Base-by-base conservation (phyloP, 2,329 filamentous ascomycete genomes). In the Penicillium sp. region DNA sequence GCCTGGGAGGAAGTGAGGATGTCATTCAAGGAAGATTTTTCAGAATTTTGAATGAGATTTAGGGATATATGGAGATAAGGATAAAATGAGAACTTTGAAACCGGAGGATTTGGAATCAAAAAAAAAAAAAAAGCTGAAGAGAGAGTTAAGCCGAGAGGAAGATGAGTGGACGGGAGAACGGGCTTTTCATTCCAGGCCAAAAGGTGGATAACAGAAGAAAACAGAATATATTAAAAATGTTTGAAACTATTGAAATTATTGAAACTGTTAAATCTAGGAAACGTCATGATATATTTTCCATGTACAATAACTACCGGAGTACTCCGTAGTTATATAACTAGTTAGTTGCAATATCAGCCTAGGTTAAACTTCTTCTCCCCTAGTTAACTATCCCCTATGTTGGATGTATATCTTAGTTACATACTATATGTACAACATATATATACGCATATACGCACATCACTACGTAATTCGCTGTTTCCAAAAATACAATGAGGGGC, bases 121-220 rank as follows among this genome's bases (percentile, higher is more conserved):
- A 29, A 29, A 29, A 29, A 29, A 29, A 12, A 29, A 10, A 29
- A 23, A 10, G n/a, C 35, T 54, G 42, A 42, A 38, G 17, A 35
- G 29, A 39, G 21, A 17, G 45, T 17, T 29, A 21, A 31, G 27
- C 21, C 17, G 38, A 27, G 27, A 27, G 19, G 21, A 55, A 49
- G 35, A 57, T 59, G 38, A 62, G 33, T 65, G 64, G 64, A 43
- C 58, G 61, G 64, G 49, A 60, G 57, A 49, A 33, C 61, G 57
- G 56, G 59, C 39, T 38, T 38, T 38, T 38, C n/a, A 21, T 48
- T 55, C 52, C 29, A 55, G 52, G 48, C 35, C 52, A 58, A 31
- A 27, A 52, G 38, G 59, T 57, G 55, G 58, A 58, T 49, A 31
- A 29, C 17, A 44, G 21, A 45, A 36, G n/a, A 27, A 43, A 25